Base-by-base conservation (phyloP, 345 rosid genomes). In the Gossypium longicalyx region DNA sequence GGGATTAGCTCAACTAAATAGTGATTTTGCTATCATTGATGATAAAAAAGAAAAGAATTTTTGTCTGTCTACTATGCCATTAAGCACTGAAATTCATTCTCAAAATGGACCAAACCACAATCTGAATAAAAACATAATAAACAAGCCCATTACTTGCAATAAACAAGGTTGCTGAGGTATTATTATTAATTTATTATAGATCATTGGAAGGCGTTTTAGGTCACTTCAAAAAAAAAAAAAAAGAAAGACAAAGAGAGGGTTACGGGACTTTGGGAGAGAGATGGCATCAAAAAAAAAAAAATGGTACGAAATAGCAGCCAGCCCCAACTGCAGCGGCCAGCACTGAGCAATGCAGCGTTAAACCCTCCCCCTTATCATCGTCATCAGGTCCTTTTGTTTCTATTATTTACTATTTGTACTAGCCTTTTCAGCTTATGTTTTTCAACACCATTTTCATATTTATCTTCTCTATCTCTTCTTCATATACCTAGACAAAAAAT, bases 231-330 rank as follows among this genome's bases (percentile, higher is more conserved):
- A 34, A 1, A 11, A 38, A 53, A 13, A 48, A 68, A 57, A 22
- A 2, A 9, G 9, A 12, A 57, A 57, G 71, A 76, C 74, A 76
- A 72, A 76, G 49, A 53, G 74, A 22, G 66, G 73, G 38, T 68
- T 61, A 54, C 17, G 38, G 63, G 48, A 34, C 27, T 20, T 57
- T 1, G 38, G 47, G 27, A 3, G 62, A 22, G 62, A 27, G 49
- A 12, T 22, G 74, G 79, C 71, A 22, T 56, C 25, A 62, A 57
- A 62, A 34, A 5, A 34, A 34, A 34, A 34, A 34, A 47, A 63
- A n/a, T 57, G 70, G 83, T 56, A 73, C 75, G 19, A 70, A 58
- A 29, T 48, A 17, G 54, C 58, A 59, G 38, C 62, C 12, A 19
- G 19, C 60, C 20, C 25, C 27, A 57, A 17, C 58, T 17, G 22